Evolutionary conservation across 306 rosid species (phyloP).

Genomic region (Malus asiatica): DNA sequence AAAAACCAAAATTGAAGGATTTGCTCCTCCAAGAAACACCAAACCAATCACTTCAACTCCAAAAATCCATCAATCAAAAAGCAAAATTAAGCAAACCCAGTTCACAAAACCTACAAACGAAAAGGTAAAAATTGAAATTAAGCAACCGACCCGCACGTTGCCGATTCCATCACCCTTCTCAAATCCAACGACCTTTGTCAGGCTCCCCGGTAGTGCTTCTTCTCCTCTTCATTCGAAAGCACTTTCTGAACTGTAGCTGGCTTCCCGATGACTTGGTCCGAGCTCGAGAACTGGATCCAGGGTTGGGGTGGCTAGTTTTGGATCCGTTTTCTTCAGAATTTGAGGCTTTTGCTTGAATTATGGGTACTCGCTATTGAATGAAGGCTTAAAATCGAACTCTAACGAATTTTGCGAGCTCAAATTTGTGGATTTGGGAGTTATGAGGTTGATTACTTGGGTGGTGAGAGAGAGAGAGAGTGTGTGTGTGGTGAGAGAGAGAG

Average conservation of each 20-base stretch:
- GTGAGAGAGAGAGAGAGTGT: too few relatives aligned
- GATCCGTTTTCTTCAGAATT: not conserved
- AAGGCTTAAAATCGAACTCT: conserved; percentile 12
- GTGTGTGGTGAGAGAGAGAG: too few relatives aligned
- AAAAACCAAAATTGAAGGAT: too few relatives aligned
- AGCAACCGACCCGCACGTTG: too few relatives aligned
- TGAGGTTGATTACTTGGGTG: conserved; percentile 29
- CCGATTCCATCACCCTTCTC: too few relatives aligned
- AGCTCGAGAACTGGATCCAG: conserved; percentile 42
- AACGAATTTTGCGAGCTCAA: not conserved
- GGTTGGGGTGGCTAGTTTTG: not conserved
- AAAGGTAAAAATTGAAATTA: too few relatives aligned
- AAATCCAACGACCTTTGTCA: conserved; percentile 62
- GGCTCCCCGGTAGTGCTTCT: conserved; percentile 52
- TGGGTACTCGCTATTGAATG: not conserved
- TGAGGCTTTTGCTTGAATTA: conserved; percentile 11
- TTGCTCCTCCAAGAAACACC: too few relatives aligned
- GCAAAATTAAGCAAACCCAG: too few relatives aligned
- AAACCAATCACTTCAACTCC: too few relatives aligned
- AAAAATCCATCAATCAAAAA: too few relatives aligned
- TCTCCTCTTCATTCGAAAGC: not conserved
- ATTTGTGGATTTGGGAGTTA: conserved; percentile 16
- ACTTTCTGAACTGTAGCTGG: not conserved
- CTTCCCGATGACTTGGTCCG: not conserved
- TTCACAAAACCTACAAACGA: too few relatives aligned